Evolutionary conservation across 1,284 basidiomycete species (phyloP).

Genomic region (Quambalaria eucalypti): DNA sequence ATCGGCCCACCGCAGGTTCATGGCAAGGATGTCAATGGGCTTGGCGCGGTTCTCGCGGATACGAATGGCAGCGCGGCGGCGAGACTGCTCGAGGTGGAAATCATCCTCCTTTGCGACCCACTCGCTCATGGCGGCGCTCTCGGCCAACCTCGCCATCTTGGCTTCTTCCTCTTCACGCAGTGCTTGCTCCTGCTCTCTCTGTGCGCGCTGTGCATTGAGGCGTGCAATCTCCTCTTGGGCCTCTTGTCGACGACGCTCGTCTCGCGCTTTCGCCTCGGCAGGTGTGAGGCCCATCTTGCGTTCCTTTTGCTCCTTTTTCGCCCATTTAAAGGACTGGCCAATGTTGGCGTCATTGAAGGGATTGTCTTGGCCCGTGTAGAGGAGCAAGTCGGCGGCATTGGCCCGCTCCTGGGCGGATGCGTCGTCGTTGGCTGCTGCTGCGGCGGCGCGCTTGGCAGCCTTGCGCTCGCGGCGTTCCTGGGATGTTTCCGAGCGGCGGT

Average conservation of each 20-base stretch:
- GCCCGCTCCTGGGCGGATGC: conserved; percentile 24
- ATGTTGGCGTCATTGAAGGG: conserved; percentile 95
- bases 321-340: conserved; percentile 90
- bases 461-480: conserved; percentile 31
- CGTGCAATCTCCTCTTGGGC: conserved; percentile 83
- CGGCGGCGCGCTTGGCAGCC: conserved; percentile 25
- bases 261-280: conserved; percentile 69
- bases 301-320: conserved; percentile 95
- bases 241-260: conserved; percentile 72
- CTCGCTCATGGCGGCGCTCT: conserved; percentile 92
- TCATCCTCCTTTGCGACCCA: conserved; percentile 96
- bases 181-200: conserved; percentile 78
- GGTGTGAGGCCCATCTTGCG: conserved; percentile 72
- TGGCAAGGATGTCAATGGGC: conserved; percentile 42
- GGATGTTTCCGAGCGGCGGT: conserved; percentile 23
- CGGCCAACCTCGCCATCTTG: conserved; percentile 74
- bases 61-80: conserved; percentile 79
- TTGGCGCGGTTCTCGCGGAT: conserved; percentile 83
- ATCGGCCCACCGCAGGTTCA: conserved; percentile 42
- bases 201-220: conserved; percentile 77
- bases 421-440: conserved; percentile 18
- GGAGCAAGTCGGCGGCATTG: conserved; percentile 35
- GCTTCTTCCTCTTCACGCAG: conserved; percentile 86
- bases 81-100: conserved; percentile 90
- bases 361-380: conserved; percentile 76